Evolutionary conservation across 768 basidiomycete genomes (phyloP).

Genomic region (Pholiota conissans): DNA sequence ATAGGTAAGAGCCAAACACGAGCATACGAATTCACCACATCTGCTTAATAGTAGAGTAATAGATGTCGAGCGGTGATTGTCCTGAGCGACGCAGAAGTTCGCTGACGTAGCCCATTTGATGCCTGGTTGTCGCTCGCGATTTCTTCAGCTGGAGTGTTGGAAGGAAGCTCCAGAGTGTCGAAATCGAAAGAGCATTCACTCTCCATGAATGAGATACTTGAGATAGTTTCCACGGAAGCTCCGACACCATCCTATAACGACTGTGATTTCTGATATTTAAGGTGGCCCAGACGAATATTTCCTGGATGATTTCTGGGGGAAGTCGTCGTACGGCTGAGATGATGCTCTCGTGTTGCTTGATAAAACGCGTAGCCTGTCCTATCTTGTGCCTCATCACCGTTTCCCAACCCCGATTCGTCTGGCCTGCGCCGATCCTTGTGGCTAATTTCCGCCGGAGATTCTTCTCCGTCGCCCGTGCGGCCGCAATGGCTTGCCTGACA

Average conservation of each 20-base stretch:
- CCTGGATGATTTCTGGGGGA: slow-evolving; percentile 23
- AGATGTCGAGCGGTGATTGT: no score
- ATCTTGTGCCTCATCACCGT: slow-evolving; percentile 18
- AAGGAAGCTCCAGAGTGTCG: slow-evolving; percentile 20
- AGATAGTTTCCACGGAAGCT: slow-evolving; percentile 19
- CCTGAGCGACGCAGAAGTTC: slow-evolving; percentile 18
- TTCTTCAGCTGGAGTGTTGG: slow-evolving; percentile 16
- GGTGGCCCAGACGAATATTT: slow-evolving; percentile 20
- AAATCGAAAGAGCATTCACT: slow-evolving; percentile 13
- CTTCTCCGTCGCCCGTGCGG: slow-evolving; percentile 7
- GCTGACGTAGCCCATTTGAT: slow-evolving; percentile 9
- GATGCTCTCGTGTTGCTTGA: slow-evolving; percentile 18
- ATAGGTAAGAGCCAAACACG: no score
- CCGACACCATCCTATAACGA: slow-evolving; percentile 9
- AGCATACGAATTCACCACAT: no score
- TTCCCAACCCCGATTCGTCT: slow-evolving; percentile 12
- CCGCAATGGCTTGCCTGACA: slow-evolving; percentile 13
- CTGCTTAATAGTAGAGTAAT: no score
- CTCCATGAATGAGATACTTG: slow-evolving; percentile 23
- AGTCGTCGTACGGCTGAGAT: slow-evolving; percentile 22
- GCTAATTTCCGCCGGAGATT: slow-evolving; percentile 9
- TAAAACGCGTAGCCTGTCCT: slow-evolving; percentile 16
- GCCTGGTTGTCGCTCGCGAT: not conserved
- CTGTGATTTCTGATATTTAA: not conserved
- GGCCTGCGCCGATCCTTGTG: slow-evolving; percentile 1